Evolutionary conservation across 202 grass and related monocot species (phyloP).

Genomic region (Zizania palustris): DNA sequence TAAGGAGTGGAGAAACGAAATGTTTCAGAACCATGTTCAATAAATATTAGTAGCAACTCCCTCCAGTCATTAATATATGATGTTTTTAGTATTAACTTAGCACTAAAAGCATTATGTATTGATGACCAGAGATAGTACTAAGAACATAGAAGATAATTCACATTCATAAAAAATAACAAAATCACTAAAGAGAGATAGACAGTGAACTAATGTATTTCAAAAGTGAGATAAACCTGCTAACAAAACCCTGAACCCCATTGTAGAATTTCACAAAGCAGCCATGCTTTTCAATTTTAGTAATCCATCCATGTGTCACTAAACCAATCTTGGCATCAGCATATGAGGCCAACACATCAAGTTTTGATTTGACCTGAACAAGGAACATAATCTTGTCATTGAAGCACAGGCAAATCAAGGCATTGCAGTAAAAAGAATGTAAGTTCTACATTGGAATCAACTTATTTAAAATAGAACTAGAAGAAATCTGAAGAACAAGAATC

Average conservation of each 20-base stretch:
- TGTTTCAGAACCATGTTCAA: slow-evolving; percentile 36
- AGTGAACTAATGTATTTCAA: slow-evolving; percentile 6
- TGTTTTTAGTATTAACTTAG: too few species aligned
- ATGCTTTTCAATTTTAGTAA: slow-evolving; percentile 95
- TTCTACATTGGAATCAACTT: slow-evolving; percentile 1
- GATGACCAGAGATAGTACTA: not conserved
- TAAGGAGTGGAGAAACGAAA: slow-evolving; percentile 32
- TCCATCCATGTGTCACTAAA: slow-evolving; percentile 92
- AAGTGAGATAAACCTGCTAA: slow-evolving; percentile 62
- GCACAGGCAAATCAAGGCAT: slow-evolving; percentile 26
- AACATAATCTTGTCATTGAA: slow-evolving; percentile 3
- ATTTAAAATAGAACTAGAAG: slow-evolving; percentile 25
- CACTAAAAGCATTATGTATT: too few species aligned
- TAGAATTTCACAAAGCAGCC: slow-evolving; percentile 95
- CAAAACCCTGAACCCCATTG: slow-evolving; percentile 91
- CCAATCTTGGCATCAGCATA: slow-evolving; percentile 90
- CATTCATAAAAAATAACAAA: not conserved
- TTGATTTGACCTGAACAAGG: slow-evolving; percentile 91
- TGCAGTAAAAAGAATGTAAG: slow-evolving; percentile 21
- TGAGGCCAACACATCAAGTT: slow-evolving; percentile 75
- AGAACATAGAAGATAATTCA: not conserved
- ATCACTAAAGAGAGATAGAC: not conserved
- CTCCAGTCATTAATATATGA: too few species aligned
- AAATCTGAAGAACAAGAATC: slow-evolving; percentile 2
- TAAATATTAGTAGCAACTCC: not conserved